phyloP scores from a whole-genome alignment of 2,329 filamentous ascomycete species.

The Neobulgaria alba region DNA sequence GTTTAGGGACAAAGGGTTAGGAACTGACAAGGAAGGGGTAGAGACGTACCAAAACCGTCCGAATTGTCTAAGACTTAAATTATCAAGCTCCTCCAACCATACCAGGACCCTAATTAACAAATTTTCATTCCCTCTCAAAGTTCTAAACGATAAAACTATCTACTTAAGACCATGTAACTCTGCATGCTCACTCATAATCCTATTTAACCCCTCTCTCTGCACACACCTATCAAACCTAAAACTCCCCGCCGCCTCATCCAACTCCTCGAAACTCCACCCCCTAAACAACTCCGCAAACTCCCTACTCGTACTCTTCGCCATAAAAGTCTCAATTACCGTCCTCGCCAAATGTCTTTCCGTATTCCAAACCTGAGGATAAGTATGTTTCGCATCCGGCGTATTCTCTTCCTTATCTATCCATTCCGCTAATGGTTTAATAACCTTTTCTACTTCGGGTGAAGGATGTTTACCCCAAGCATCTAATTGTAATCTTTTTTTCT shows the following conservation, averaged over 20 bases:
- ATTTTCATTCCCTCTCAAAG: too few relatives aligned
- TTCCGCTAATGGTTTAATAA: conserved; percentile 9
- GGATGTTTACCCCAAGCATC: conserved; percentile 45
- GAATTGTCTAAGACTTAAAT: too few relatives aligned
- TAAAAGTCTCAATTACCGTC: conserved; percentile 37
- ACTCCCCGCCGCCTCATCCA: conserved; percentile 40
- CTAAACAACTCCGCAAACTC: conserved; percentile 49
- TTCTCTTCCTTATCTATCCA: conserved; percentile 34
- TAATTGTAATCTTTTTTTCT: conserved; percentile 44
- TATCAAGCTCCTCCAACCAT: too few relatives aligned
- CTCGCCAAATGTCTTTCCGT: conserved; percentile 41
- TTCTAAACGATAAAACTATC: too few relatives aligned
- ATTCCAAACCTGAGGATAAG: conserved; percentile 33
- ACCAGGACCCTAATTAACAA: too few relatives aligned
- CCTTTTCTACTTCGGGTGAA: conserved; percentile 25
- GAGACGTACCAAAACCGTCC: too few relatives aligned
- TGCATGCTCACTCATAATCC: conserved; percentile 19
- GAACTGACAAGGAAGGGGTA: too few relatives aligned
- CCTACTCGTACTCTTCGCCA: conserved; percentile 42
- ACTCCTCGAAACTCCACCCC: conserved; percentile 39
- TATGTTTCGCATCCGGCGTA: conserved; percentile 28
- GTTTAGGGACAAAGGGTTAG: too few relatives aligned
- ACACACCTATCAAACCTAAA: conserved; percentile 44
- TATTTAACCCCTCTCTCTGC: conserved; percentile 33
- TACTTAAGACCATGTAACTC: too few relatives aligned